Percentiles rank a stretch among this genome's conserved stretches.
Conservation (phyloP, 2,329 filamentous ascomycete species). For the Phialophora tarda region DNA sequence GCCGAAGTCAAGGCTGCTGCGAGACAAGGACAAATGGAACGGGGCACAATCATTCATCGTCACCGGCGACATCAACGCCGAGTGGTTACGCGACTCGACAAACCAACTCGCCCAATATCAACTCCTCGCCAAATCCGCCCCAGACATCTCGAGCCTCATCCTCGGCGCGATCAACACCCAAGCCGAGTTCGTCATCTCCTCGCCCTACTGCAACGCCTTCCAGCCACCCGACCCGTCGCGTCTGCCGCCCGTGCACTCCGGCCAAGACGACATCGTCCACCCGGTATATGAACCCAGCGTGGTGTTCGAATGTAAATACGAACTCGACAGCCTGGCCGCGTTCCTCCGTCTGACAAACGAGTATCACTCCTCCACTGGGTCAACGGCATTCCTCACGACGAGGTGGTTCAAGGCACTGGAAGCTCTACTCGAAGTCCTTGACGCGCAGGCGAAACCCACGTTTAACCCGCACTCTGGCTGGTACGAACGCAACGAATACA, state of each 20-base stretch:
- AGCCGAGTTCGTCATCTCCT: slow-evolving; percentile 89
- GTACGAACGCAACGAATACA: slow-evolving; percentile 78
- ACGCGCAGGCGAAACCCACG: slow-evolving; percentile 78
- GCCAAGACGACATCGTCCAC: slow-evolving; percentile 82
- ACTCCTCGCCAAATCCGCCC: slow-evolving; percentile 78
- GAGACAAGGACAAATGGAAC: slow-evolving; percentile 71
- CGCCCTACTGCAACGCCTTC: slow-evolving; percentile 97
- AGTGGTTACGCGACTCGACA: slow-evolving; percentile 87
- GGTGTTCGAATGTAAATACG: slow-evolving; percentile 99
- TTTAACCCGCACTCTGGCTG: slow-evolving; percentile 72
- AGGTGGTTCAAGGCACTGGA: slow-evolving; percentile 82
- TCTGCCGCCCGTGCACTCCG: slow-evolving; percentile 73
- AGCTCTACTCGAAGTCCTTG: slow-evolving; percentile 73
- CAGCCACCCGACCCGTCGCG: slow-evolving; percentile 88
- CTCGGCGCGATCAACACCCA: slow-evolving; percentile 96
- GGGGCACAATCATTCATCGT: slow-evolving; percentile 92
- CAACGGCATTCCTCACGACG: slow-evolving; percentile 75
- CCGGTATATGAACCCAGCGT: slow-evolving; percentile 80
- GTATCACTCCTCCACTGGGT: slow-evolving; percentile 79
- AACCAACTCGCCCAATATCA: slow-evolving; percentile 95
- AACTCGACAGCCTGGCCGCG: slow-evolving; percentile 91
- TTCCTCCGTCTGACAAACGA: slow-evolving; percentile 87
- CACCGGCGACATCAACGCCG: slow-evolving; percentile 89
- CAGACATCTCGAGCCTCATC: slow-evolving; percentile 76
- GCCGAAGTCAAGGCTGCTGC: slow-evolving; percentile 47